Conservation (phyloP, 345 rosid genomes). For the Euclidium syriacum region DNA sequence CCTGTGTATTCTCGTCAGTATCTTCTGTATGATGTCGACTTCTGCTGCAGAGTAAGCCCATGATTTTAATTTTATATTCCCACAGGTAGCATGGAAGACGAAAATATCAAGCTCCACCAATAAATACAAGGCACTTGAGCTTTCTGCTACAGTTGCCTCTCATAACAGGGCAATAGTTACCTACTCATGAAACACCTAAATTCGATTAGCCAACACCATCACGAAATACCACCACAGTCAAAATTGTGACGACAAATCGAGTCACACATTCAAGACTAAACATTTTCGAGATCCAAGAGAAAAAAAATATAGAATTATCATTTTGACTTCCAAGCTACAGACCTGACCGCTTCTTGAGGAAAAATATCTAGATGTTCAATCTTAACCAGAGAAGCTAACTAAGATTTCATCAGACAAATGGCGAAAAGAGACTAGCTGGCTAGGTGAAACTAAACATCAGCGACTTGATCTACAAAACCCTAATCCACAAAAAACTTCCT, state of each 20-base stretch:
- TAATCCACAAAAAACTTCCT: not conserved
- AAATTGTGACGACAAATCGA: not conserved
- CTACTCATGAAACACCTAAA: constrained; percentile 16
- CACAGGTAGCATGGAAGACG: constrained; percentile 45
- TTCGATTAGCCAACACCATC: not conserved
- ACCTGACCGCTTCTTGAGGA: not conserved
- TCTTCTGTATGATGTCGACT: constrained; percentile 55
- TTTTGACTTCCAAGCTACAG: not conserved
- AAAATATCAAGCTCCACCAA: constrained; percentile 29
- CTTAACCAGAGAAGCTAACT: not conserved
- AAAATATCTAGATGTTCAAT: not conserved
- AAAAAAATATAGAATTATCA: not conserved
- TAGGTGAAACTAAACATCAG: not conserved
- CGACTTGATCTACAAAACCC: constrained; percentile 20
- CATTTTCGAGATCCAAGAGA: not conserved
- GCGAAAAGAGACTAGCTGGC: not conserved
- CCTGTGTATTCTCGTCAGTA: constrained; percentile 83
- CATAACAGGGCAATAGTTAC: constrained; percentile 22
- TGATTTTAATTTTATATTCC: constrained; percentile 37
- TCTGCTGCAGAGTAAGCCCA: constrained; percentile 94
- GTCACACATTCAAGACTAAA: not conserved
- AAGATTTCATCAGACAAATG: not conserved
- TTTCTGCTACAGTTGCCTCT: constrained; percentile 14
- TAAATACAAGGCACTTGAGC: constrained; percentile 15
- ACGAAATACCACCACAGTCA: no score